phyloP scores from a whole-genome alignment of 805 yeast genomes.

The Monosporozyma aerobia region DNA sequence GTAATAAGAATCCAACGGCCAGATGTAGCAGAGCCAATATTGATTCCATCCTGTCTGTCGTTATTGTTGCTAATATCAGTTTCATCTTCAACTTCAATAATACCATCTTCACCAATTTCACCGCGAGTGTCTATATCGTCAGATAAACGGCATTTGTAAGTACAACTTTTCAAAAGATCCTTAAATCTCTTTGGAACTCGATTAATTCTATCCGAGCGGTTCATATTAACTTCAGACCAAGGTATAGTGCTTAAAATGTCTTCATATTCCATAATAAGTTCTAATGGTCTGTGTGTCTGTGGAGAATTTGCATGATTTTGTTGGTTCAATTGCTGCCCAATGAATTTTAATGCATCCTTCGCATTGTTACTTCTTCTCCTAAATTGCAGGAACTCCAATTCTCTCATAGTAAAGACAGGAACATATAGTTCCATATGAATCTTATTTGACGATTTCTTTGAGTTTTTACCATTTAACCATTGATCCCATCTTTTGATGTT shows the following conservation, averaged over 20 bases:
- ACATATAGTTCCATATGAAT: conserved; percentile 40
- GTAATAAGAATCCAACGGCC: conserved; percentile 51
- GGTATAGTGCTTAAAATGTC: conserved; percentile 26
- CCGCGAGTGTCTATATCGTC: neutral
- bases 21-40: no score
- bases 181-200: conserved; percentile 45
- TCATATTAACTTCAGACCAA: conserved; percentile 17
- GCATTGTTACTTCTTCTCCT: conserved; percentile 55
- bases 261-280: conserved; percentile 41
- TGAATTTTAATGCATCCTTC: conserved; percentile 51
- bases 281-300: conserved; percentile 1
- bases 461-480: neutral
- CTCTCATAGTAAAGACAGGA: conserved; percentile 42
- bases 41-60: neutral
- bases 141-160: conserved; percentile 39
- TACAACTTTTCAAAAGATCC: conserved; percentile 48
- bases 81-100: conserved; percentile 3
- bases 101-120: conserved; percentile 27
- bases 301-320: conserved; percentile 6
- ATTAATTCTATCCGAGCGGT: conserved; percentile 8
- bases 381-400: conserved; percentile 48
- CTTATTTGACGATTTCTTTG: conserved; percentile 4
- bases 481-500: conserved; percentile 55
- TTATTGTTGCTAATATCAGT: neutral
- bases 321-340: conserved; percentile 34